Evolutionary conservation across 352 stramenopile genomes (phyloP), one percentile per base, ranked within the genome.

Genomic region (Elongisporangium prolatum): DNA sequence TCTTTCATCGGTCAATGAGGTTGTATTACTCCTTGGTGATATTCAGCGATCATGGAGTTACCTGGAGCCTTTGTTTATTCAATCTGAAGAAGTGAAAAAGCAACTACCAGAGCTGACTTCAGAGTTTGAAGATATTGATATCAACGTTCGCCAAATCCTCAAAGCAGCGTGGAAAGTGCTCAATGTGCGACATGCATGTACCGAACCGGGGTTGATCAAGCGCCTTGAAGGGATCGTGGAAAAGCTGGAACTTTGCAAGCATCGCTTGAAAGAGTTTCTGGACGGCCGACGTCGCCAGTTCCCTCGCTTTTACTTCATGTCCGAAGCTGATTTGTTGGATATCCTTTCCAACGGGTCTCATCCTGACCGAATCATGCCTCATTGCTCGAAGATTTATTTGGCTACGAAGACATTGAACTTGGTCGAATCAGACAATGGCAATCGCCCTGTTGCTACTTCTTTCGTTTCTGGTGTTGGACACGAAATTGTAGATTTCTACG

Each of bases 21-120:
- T 98, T 1, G 96, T 98, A 11, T 72, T 95, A 0, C 77, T 98
- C 9, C 66, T 98, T n/a, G 84, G 86, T 11, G 93, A 98, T 57
- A 98, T 99, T 37, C 96, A 98, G 69, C 79, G 93, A 16, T 98
- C 89, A 18, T 98, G 95, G 95, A 97, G 87, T 49, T 98, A 98
- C 65, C 65, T 98, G 18, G 95, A 98, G 65, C 95, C 95, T 20
- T 74, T 98, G 8, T 98, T 98, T 57, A 97, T 98, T 56, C 84
- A 94, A 55, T 98, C 91, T 0, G 95, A 98, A 66, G 95, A 98
- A 77, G 95, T 98, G 14, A 98, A 98, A 60, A 90, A 95, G 51
- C 95, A 98, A 57, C 73, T 98, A 4, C 95, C 95, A 2, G 91
- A 98, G 64, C 76, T 98, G 57, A 96, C 95, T 0, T 79, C 89